Evolutionary conservation across 129 eudicot genomes (phyloP), one percentile per base, ranked within the genome.

Genomic region (Flaveria sonorensis): DNA sequence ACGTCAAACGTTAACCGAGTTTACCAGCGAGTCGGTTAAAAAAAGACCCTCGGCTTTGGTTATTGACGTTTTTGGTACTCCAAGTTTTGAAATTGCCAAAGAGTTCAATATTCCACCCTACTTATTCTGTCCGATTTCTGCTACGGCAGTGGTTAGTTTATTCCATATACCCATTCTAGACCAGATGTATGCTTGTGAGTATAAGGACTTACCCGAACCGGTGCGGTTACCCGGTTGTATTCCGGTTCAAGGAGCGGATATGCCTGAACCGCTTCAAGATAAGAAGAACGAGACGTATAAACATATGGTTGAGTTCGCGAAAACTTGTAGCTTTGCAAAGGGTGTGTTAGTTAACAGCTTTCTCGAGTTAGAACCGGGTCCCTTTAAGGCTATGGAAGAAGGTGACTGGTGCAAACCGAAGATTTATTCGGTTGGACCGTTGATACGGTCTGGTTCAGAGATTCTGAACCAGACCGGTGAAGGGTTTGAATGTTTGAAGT

Each of bases 321-420:
- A 84, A 65, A 57, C 65, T 72, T 83, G 62, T 56, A 61, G n/a
- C 16, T 57, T 77, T 68, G 24, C 78, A 7, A 73, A 84, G 52
- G 90, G 90, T 30, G 52, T 87, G 53, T 9, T 87, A 60, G 75
- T 87, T 15, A 87, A 87, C 30, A 74, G 83, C 52, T 87, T 81
- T 57, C 6, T 65, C 10, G 91, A 81, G 3, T 52, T 84, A 8
- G 90, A 87, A 79, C 84, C 74, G 48, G 83, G 82, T 71, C 70
- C 86, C 0, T 73, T 87, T 59, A 80, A 78, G 42, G 77, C 76
- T n/a, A 55, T 87, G 48, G 71, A 63, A 36, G 75, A 64, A 75
- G 73, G 76, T 48, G 80, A 78, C 13, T 82, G 82, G 74, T 83
- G 84, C 51, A 73, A 56, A 65, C 86, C 86, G 40, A 70, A 73